Conservation (phyloP, 371 early-diverging fungal genomes). For the Mortierella sp. region DNA sequence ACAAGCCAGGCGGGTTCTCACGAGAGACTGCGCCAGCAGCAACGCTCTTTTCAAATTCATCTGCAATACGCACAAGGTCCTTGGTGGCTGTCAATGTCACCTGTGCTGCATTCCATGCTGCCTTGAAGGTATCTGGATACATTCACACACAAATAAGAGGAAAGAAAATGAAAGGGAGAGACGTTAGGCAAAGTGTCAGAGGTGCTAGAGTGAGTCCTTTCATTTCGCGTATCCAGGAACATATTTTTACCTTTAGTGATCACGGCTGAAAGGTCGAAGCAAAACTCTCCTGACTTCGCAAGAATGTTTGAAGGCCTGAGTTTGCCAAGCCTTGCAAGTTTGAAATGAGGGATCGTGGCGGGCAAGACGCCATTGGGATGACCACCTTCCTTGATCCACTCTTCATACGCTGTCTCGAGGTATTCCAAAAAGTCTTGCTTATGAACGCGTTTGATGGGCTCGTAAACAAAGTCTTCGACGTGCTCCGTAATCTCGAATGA, state of each 20-base stretch:
- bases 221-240: too few species aligned
- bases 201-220: too few species aligned
- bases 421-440: constrained; percentile 69
- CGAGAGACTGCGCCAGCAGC: constrained; percentile 16
- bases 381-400: constrained; percentile 71
- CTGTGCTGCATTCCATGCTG: constrained; percentile 76
- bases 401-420: constrained; percentile 66
- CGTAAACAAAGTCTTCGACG: constrained; percentile 65
- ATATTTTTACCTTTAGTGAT: constrained; percentile 64
- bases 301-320: constrained; percentile 25
- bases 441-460: constrained; percentile 71
- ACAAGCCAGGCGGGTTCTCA: constrained; percentile 56
- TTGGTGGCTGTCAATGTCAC: constrained; percentile 74
- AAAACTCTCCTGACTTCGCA: constrained; percentile 62
- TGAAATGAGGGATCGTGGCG: constrained; percentile 64
- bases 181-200: too few species aligned
- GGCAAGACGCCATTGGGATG: constrained; percentile 71
- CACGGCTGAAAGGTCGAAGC: constrained; percentile 70
- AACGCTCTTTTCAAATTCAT: constrained; percentile 22
- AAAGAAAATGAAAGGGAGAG: background rate
- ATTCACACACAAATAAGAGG: background rate
- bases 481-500: constrained; percentile 38
- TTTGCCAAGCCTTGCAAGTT: constrained; percentile 49
- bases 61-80: constrained; percentile 54
- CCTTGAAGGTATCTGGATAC: constrained; percentile 69